These are phyloP conservation scores for Austroboletus eburneus DNA, from an alignment of 768 basidiomycete species.

Conservation along the genomic window DNA sequence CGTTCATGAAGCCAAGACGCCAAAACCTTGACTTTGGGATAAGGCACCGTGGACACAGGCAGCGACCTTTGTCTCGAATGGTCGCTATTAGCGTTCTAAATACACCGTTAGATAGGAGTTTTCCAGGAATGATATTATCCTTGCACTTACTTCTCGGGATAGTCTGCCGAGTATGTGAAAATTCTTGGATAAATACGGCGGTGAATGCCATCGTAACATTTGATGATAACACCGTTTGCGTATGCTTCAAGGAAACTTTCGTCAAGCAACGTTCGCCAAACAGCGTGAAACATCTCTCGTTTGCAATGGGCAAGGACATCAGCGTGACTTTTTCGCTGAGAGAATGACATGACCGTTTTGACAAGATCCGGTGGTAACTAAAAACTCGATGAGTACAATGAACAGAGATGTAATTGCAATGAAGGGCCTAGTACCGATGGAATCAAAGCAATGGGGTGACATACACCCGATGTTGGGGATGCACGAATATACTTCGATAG, in stretches of 20 bases:
- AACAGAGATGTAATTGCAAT: too few relatives aligned
- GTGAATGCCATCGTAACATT: neutral
- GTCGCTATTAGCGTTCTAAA: neutral
- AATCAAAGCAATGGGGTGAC: too few relatives aligned
- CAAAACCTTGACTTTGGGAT: constrained; percentile 12
- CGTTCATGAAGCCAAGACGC: constrained; percentile 12
- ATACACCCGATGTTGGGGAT: too few relatives aligned
- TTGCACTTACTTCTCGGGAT: neutral
- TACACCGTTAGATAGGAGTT: neutral
- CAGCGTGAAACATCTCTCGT: neutral
- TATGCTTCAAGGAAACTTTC: neutral
- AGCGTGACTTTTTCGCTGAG: too few relatives aligned
- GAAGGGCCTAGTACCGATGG: too few relatives aligned
- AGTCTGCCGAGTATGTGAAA: neutral
- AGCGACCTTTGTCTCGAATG: constrained; percentile 16
- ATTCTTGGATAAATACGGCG: neutral
- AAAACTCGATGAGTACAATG: too few relatives aligned
- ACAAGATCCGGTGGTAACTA: too few relatives aligned
- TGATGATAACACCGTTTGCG: neutral
- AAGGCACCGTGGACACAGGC: constrained; percentile 28
- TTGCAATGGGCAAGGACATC: neutral
- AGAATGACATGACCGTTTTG: too few relatives aligned
- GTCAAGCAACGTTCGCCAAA: neutral
- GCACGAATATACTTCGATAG: constrained; percentile 3
- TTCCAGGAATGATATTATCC: too few relatives aligned